These are phyloP conservation scores for Tetramitus jugosus DNA, from an alignment of 208 protist genomes.

Conservation along the genomic window DNA sequence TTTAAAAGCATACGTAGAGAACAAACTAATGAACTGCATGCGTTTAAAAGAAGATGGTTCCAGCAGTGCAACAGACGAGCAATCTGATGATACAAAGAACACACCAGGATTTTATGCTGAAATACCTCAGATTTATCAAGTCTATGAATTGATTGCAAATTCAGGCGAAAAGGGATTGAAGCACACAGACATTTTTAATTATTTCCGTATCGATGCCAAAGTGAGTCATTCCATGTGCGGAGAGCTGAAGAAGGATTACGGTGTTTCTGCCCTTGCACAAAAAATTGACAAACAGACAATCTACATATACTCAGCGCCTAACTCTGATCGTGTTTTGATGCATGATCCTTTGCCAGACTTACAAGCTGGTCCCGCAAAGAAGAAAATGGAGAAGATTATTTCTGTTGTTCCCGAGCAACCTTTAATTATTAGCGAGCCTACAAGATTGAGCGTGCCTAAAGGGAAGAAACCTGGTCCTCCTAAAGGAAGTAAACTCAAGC, in stretches of 20 bases:
- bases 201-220: background rate
- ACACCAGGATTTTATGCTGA: background rate
- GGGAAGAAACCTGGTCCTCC: too few relatives aligned
- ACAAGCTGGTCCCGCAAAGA: too few relatives aligned
- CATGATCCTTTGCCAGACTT: too few relatives aligned
- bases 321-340: too few relatives aligned
- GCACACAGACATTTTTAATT: background rate
- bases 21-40: background rate
- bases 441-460: too few relatives aligned
- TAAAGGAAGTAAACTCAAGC: too few relatives aligned
- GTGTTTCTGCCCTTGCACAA: background rate
- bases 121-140: background rate
- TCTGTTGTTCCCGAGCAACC: background rate
- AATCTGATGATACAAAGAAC: background rate
- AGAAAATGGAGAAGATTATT: background rate
- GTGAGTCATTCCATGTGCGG: background rate
- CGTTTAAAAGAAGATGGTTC: too few relatives aligned
- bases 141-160: constrained; percentile 1
- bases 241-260: background rate
- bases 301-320: background rate
- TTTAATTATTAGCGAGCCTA: too few relatives aligned
- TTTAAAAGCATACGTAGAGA: background rate
- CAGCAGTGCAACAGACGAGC: background rate
- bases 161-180: background rate
- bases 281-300: background rate